Evolutionary conservation across 345 rosid species (phyloP), one percentile per base, ranked within the genome.

Genomic region (Limnanthes douglasii): DNA sequence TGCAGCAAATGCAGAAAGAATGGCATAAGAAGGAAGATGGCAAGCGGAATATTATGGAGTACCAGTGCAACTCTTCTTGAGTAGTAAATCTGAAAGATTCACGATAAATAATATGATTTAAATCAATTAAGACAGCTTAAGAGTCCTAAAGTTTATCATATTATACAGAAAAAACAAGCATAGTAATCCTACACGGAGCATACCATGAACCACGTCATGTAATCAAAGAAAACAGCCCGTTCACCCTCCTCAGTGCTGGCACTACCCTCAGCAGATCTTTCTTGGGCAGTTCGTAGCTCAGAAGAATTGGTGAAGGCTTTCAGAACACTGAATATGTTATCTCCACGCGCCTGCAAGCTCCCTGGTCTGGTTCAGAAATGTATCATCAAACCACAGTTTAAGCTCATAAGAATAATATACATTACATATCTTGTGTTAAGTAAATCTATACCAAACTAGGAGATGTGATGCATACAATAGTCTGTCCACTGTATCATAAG

Each of bases 261-360:
- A 59, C 41, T 51, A 42, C 62, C 54, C 40, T 37, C 50, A 49
- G 61, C 48, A 34, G 54, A 49, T 59, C 82, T 70, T 46, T 80
- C 82, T 37, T 37, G 63, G 45, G 73, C 64, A 67, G 37, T 64
- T 48, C 36, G 69, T 34, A 90, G 66, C 70, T 55, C 59, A 41
- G 95, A 62, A 70, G 95, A 84, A 56, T 66, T 78, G 15, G 86
- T 40, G 29, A 90, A 90, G 39, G 75, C 86, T 65, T 84, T 77
- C 24, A 80, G 64, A 15, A 81, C 13, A 41, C 79, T 67, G 46
- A 72, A 30, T 46, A 90, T 73, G 64, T 90, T 90, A 6, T 90
- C 96, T 54, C 98, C 98, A 28, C 96, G 96, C 15, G 84, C 96
- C 75, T 90, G 98, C 63, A 90, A 62, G 73, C 92, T 84, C 42